A percentile compares a stretch with the other conserved stretches of the same genome.
Evolutionary conservation across 202 grass and related monocot genomes (phyloP).

Genomic region (Schoenoplectus tabernaemontani): DNA sequence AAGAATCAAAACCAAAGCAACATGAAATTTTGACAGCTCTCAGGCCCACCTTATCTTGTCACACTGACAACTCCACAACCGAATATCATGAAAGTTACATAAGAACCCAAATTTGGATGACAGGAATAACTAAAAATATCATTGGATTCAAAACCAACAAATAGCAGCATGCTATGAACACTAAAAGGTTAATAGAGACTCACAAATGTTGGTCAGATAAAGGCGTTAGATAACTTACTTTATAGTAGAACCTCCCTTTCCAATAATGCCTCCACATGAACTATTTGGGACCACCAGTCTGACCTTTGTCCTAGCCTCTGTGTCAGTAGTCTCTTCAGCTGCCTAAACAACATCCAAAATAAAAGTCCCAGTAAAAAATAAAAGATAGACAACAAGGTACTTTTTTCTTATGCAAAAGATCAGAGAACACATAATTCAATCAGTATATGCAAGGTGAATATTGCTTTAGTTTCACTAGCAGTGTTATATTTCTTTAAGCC

Average conservation of each 20-base stretch:
- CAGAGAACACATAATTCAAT: not conserved
- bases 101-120: not conserved
- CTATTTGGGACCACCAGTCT: constrained; percentile 93
- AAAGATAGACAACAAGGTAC: not conserved
- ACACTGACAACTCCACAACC: not conserved
- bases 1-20: not conserved
- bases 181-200: constrained; percentile 3
- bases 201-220: constrained; percentile 14
- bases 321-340: constrained; percentile 72
- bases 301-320: constrained; percentile 76
- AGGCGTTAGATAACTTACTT: constrained; percentile 46
- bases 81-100: not conserved
- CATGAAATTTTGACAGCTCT: not conserved
- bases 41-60: not conserved
- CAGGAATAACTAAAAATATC: not conserved
- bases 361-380: not conserved
- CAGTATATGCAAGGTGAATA: not conserved
- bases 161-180: not conserved
- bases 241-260: constrained; percentile 93
- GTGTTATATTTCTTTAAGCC: not conserved
- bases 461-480: not conserved
- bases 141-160: not conserved
- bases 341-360: constrained; percentile 37
- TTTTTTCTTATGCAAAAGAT: not conserved
- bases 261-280: constrained; percentile 97